These are phyloP conservation scores for Aspergillus ibericus DNA, from an alignment of 2,329 filamentous ascomycete genomes.

Conservation along the genomic window DNA sequence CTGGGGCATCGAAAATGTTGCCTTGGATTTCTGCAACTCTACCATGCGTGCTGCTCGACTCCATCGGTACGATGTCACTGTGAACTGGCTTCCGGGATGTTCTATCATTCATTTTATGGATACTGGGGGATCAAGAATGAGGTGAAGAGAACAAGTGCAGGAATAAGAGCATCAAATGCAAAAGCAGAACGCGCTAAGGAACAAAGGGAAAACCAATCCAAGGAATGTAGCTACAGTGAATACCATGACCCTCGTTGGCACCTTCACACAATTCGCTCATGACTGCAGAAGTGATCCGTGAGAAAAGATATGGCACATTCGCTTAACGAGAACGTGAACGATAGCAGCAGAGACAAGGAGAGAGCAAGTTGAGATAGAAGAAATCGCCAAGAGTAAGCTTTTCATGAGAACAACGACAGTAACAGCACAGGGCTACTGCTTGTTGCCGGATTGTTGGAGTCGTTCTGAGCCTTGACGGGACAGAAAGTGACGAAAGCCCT, in stretches of 20 bases:
- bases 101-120: background rate
- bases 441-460: background rate
- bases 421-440: constrained; percentile 4
- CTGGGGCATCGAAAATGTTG: constrained; percentile 56
- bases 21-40: constrained; percentile 39
- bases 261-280: background rate
- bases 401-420: background rate
- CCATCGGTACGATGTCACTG: background rate
- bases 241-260: background rate
- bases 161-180: background rate
- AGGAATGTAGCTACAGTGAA: background rate
- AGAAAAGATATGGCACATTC: background rate
- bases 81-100: background rate
- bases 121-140: background rate
- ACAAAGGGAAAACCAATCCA: background rate
- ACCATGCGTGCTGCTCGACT: background rate
- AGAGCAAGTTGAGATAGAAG: background rate
- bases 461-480: constrained; percentile 15
- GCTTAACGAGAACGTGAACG: background rate
- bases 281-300: background rate
- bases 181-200: background rate
- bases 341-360: background rate
- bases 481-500: constrained; percentile 24
- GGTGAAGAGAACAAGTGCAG: background rate
- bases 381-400: no score